phyloP scores from a whole-genome alignment of 73 alveolate genomes.

The Paramecium tetraurelia region DNA sequence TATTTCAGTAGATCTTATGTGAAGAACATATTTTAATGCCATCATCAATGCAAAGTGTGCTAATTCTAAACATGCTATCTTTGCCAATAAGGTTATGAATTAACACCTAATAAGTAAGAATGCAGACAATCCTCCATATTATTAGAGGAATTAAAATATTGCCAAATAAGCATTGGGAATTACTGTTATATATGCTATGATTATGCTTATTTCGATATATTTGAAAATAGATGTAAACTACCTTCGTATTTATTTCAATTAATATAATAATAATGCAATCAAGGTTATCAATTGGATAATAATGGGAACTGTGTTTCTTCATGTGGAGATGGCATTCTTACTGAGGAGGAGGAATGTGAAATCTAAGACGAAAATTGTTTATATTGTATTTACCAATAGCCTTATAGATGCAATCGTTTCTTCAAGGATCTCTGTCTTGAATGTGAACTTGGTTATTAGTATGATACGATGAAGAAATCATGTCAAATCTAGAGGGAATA shows the following conservation, averaged over 20 bases:
- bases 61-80: neutral
- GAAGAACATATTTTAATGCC: neutral
- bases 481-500: neutral
- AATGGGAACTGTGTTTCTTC: neutral
- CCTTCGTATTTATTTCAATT: neutral
- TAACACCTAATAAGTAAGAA: neutral
- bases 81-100: neutral
- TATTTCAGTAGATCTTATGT: neutral
- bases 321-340: neutral
- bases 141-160: neutral
- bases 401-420: neutral
- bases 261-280: neutral
- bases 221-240: neutral
- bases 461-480: neutral
- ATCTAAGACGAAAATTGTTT: neutral
- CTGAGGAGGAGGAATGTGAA: neutral
- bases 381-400: neutral
- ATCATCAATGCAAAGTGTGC: neutral
- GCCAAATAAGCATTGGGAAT: neutral
- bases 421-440: neutral
- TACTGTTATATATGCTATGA: neutral
- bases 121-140: neutral
- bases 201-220: neutral
- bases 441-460: slow-evolving; percentile 14
- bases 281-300: neutral